Conservation (phyloP, 257 asterid species). For the Anisodus tanguticus region DNA sequence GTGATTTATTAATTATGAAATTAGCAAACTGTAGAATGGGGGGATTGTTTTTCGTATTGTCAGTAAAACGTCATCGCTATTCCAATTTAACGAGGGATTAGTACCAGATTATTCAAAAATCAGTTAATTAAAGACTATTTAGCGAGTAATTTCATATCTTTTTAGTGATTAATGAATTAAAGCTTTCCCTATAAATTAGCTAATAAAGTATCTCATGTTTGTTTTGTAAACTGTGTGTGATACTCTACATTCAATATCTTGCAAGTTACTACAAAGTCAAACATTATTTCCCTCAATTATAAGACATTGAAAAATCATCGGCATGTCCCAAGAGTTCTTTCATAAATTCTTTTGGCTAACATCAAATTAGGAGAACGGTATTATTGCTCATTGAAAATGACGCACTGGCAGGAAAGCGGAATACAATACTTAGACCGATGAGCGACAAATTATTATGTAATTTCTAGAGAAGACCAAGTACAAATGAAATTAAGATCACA, state of each 20-base stretch:
- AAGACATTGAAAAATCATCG: conserved; percentile 1
- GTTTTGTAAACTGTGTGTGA: background rate
- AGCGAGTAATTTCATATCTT: background rate
- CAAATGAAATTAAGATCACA: background rate
- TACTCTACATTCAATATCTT: background rate
- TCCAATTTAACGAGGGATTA: background rate
- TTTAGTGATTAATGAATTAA: conserved; percentile 3
- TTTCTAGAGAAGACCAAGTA: background rate
- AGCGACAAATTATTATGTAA: background rate
- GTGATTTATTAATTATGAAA: background rate
- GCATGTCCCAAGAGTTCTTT: background rate
- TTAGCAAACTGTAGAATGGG: background rate
- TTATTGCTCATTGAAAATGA: conserved; percentile 17
- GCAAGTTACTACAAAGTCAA: background rate
- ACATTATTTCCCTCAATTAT: conserved; percentile 14
- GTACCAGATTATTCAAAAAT: background rate
- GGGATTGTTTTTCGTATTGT: too few relatives aligned
- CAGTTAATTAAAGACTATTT: background rate
- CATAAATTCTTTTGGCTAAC: background rate
- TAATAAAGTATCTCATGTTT: background rate
- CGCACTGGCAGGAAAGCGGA: background rate
- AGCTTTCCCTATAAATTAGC: background rate
- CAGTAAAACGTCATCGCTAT: too few relatives aligned
- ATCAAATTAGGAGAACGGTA: background rate
- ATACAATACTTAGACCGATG: background rate